phyloP scores from a whole-genome alignment of 1,139 yeast genomes.

The Taphrina confusa region DNA sequence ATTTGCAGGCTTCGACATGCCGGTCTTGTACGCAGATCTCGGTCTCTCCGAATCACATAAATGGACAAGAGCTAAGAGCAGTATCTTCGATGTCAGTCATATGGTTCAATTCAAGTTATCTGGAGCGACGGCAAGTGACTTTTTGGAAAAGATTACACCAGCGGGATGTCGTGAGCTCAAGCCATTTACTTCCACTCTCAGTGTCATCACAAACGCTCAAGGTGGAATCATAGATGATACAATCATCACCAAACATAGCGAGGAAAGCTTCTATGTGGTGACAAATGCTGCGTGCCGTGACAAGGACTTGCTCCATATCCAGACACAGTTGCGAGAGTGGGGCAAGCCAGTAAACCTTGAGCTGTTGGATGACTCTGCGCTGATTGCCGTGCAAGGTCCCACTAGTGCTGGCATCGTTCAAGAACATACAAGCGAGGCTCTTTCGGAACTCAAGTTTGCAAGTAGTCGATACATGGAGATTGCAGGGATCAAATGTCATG shows the following conservation, averaged over 20 bases:
- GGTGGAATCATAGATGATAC: constrained; percentile 90
- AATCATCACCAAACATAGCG: constrained; percentile 79
- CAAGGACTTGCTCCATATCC: constrained; percentile 69
- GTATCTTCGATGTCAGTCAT: constrained; percentile 93
- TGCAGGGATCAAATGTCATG: constrained; percentile 46
- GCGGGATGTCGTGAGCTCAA: constrained; percentile 65
- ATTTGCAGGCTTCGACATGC: constrained; percentile 94
- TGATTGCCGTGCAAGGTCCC: constrained; percentile 83
- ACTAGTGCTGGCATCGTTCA: constrained; percentile 66
- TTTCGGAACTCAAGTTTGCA: constrained; percentile 72
- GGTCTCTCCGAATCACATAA: constrained; percentile 88
- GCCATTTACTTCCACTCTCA: constrained; percentile 66
- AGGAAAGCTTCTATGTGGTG: constrained; percentile 81
- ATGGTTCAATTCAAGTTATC: constrained; percentile 58
- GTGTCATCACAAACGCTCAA: constrained; percentile 69
- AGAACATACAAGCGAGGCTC: constrained; percentile 61
- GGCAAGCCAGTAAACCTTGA: constrained; percentile 54
- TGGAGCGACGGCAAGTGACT: constrained; percentile 68
- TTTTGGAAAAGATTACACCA: constrained; percentile 81
- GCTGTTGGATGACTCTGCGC: constrained; percentile 65
- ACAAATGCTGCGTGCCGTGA: constrained; percentile 95
- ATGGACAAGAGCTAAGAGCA: constrained; percentile 88
- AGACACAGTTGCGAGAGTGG: constrained; percentile 53
- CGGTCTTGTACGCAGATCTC: constrained; percentile 75
- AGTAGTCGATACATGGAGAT: constrained; percentile 61